Conservation (phyloP, 2,329 filamentous ascomycete species). For the Blumeria graminis region DNA sequence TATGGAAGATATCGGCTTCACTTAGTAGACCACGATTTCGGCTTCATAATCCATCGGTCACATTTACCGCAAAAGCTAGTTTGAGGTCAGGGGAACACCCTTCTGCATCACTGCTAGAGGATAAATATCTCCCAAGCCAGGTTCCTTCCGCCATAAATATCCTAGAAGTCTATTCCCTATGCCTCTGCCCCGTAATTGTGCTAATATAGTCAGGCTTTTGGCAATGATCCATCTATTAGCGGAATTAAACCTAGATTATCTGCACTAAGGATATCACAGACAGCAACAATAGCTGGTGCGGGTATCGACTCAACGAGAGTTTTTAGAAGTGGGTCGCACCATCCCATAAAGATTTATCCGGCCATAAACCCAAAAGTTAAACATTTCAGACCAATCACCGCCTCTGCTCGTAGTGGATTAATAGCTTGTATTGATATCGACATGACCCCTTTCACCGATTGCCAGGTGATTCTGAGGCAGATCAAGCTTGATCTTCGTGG, state of each 20-base stretch:
- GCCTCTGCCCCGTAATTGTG: background rate
- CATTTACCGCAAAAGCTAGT: slow-evolving; percentile 38
- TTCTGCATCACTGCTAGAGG: slow-evolving; percentile 20
- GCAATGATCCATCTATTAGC: slow-evolving; percentile 35
- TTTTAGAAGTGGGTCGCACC: slow-evolving; percentile 36
- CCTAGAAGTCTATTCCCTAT: slow-evolving; percentile 25
- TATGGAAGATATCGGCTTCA: slow-evolving; percentile 37
- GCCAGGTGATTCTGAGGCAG: slow-evolving; percentile 34
- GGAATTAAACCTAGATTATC: slow-evolving; percentile 41
- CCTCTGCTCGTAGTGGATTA: slow-evolving; percentile 29
- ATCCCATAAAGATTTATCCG: slow-evolving; percentile 40
- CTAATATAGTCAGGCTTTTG: slow-evolving; percentile 25
- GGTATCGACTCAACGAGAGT: slow-evolving; percentile 35
- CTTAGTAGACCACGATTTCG: slow-evolving; percentile 35
- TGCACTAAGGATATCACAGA: slow-evolving; percentile 48
- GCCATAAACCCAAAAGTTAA: slow-evolving; percentile 49
- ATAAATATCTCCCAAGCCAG: slow-evolving; percentile 46
- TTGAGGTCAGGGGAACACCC: slow-evolving; percentile 23
- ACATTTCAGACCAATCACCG: slow-evolving; percentile 39
- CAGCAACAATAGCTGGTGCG: slow-evolving; percentile 39
- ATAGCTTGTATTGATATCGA: slow-evolving; percentile 52
- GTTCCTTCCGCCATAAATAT: slow-evolving; percentile 49
- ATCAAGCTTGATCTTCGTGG: slow-evolving; percentile 33
- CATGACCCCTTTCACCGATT: slow-evolving; percentile 45
- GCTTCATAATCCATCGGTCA: slow-evolving; percentile 38